Evolutionary conservation across 805 yeast genomes (phyloP), one percentile per base, ranked within the genome.

Genomic region (Ogataea nakhonphanomensis): DNA sequence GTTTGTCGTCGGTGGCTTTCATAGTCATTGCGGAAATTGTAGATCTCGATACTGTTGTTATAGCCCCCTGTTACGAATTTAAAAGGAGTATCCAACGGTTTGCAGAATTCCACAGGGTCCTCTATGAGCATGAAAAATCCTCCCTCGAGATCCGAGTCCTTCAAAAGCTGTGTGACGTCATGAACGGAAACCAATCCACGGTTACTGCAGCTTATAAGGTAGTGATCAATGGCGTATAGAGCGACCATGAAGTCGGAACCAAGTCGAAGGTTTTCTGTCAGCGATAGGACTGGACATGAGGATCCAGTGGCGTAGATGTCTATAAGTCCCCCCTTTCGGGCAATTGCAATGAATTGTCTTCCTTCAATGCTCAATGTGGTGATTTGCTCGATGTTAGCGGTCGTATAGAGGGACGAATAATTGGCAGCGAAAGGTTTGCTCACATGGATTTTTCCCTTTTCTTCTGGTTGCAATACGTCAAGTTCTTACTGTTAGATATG

Each of bases 161-260:
- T 30, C 10, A 42, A 10, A 17, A 50, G 24, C n/a, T 32, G 39
- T 17, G 33, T 27, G n/a, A 55, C 30, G 35, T 54, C 43, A 36
- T 53, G 43, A 5, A 55, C 45, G 2, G 53, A 36, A 8, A 55
- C 39, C 20, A 53, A 43, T 5, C 59, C 59, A 5, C 59, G 30
- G 32, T 54, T 55, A 25, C 54, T 48, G 44, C 59, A 55, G 29
- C 54, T 41, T 23, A 48, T 43, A 9, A 55, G 35, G 27, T 39
- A 45, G 17, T 37, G 48, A 15, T 47, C 43, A n/a, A 35, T 39
- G 24, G 36, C 50, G 21, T 43, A 41, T 10, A 55, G 37, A 7
- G 57, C 44, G n/a, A 52, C 50, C 7, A 55, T 23, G 30, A 39
- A 54, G 38, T 55, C 59, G 13, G 51, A 38, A 1, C 39, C 34